Evolutionary conservation across 371 early-diverging fungal species (phyloP).

Genomic region (Mucor racemosus): DNA sequence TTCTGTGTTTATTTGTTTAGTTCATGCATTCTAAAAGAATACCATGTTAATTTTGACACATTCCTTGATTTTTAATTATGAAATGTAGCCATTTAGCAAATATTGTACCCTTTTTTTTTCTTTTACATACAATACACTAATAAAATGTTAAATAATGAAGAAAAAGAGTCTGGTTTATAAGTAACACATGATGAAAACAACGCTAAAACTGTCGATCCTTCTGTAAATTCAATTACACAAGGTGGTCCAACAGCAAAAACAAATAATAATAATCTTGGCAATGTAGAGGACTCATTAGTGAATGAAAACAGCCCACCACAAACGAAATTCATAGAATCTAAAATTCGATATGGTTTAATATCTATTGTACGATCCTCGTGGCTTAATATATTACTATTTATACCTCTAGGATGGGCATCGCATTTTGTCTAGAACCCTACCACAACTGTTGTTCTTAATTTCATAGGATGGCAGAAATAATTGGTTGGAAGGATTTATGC

Average conservation of each 20-base stretch:
- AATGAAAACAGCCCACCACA: too few species aligned
- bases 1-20: slow-evolving; percentile 8
- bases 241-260: not conserved
- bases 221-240: too few species aligned
- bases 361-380: slow-evolving; percentile 59
- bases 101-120: not conserved
- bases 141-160: not conserved
- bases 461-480: slow-evolving; percentile 75
- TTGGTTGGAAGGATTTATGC: slow-evolving; percentile 83
- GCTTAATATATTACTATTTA: slow-evolving; percentile 71
- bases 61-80: too few species aligned
- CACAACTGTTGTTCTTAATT: slow-evolving; percentile 78
- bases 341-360: slow-evolving; percentile 33
- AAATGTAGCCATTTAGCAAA: too few species aligned
- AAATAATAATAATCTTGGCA: not conserved
- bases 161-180: not conserved
- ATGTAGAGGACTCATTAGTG: not conserved
- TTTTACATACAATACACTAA: not conserved
- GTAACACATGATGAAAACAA: not conserved
- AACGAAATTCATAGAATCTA: slow-evolving; percentile 26
- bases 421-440: slow-evolving; percentile 65
- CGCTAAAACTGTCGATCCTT: not conserved
- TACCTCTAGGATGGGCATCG: slow-evolving; percentile 79
- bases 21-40: too few species aligned
- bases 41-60: slow-evolving; percentile 5